Evolutionary conservation across 2,329 filamentous ascomycete genomes (phyloP), one percentile per base, ranked within the genome.

Genomic region (Parastagonospora avenae): DNA sequence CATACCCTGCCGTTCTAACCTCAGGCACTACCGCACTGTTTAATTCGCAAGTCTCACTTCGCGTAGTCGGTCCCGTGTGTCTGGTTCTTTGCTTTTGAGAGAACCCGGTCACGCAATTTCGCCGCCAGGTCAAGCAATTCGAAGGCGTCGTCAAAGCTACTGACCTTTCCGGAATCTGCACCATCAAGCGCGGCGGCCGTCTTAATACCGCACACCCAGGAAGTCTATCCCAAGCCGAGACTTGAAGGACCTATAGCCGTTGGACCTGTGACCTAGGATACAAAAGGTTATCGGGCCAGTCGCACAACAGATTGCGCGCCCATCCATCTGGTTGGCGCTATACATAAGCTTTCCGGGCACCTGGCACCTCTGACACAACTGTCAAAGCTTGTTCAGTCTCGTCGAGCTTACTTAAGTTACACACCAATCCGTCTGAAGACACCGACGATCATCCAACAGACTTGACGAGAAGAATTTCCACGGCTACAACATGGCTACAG

Each of bases 281-380:
- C n/a, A 33, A 36, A 12, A 62, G 50, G 44, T 46, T 44, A 48
- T 33, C 42, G 48, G 38, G 43, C 31, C 48, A 32, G 19, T 44
- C 42, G 53, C 53, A 50, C 52, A 33, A 39, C 46, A 47, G 46
- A 47, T 40, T 56, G 46, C 39, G 50, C 38, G 42, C 49, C 48
- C 56, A 42, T 44, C 49, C 48, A 47, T 48, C 38, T 48, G 50
- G 45, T 44, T 31, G 19, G 30, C 39, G 9, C 48, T 27, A 52
- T 64, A 69, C 62, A 69, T 67, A 67, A 62, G 52, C 42, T 60
- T 56, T 58, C 64, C 54, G 52, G 51, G 62, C n/a, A 37, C 62
- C 64, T 47, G 64, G 63, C 57, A 56, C 48, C 48, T 47, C 57
- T 67, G 55, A 57, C 52, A 29, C 32, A 56, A 50, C 52, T 66